phyloP scores from a whole-genome alignment of 1,284 basidiomycete species.

The Puccinia coronata region DNA sequence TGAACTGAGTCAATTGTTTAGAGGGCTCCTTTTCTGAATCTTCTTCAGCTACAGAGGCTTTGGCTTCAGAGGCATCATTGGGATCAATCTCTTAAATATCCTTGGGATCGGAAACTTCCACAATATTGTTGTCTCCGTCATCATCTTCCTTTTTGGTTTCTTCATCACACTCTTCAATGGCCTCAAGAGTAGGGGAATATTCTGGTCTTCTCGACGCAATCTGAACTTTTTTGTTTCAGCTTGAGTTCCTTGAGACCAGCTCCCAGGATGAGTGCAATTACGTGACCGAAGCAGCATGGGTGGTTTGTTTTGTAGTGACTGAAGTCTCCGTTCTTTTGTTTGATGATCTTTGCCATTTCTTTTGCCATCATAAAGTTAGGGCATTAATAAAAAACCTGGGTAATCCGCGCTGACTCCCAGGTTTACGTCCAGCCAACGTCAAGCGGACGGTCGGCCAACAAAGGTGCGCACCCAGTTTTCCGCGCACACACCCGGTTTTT shows the following conservation, averaged over 20 bases:
- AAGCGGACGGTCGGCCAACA: too few relatives aligned
- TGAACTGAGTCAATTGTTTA: background rate
- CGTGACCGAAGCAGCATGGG: background rate
- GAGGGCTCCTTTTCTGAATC: background rate
- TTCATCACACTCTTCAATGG: background rate
- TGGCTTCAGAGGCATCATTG: too few relatives aligned
- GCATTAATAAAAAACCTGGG: too few relatives aligned
- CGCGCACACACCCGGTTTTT: too few relatives aligned
- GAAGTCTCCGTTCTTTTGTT: background rate
- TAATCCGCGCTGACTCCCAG: too few relatives aligned
- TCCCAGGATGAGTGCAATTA: background rate
- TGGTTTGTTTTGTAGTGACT: background rate
- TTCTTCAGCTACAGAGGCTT: too few relatives aligned
- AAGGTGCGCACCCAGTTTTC: too few relatives aligned
- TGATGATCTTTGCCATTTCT: too few relatives aligned
- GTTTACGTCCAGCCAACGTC: too few relatives aligned
- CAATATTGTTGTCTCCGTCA: background rate
- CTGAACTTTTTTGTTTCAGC: too few relatives aligned
- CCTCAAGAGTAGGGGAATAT: background rate
- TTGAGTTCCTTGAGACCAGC: background rate
- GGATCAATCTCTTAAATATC: too few relatives aligned
- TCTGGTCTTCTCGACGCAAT: background rate
- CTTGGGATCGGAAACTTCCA: too few relatives aligned
- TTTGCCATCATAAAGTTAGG: background rate
- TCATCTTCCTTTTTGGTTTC: background rate